Conservation (phyloP, 2,329 filamentous ascomycete genomes). For the Sporothrix euskadiensis region DNA sequence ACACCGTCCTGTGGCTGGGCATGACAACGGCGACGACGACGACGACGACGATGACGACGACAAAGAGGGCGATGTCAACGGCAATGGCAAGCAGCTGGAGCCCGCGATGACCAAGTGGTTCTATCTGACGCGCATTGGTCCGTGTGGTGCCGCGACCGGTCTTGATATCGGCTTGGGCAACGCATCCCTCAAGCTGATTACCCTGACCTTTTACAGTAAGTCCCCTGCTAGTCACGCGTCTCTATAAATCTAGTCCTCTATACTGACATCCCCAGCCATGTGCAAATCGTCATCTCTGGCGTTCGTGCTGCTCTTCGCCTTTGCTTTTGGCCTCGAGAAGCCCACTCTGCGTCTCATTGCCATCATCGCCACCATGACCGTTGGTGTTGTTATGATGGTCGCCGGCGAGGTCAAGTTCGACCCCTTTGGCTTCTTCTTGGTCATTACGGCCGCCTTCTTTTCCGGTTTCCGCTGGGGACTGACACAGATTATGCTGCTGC, state of each 20-base stretch:
- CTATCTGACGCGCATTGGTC: slow-evolving; percentile 87
- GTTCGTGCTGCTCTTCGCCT: slow-evolving; percentile 93
- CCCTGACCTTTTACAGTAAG: slow-evolving; percentile 82
- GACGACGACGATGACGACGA: neutral
- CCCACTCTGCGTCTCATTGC: slow-evolving; percentile 81
- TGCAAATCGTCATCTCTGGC: slow-evolving; percentile 96
- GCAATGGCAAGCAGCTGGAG: slow-evolving; percentile 50
- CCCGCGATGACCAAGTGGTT: slow-evolving; percentile 76
- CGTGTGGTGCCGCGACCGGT: slow-evolving; percentile 88
- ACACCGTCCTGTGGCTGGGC: neutral
- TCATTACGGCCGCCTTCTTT: slow-evolving; percentile 92
- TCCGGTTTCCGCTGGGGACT: slow-evolving; percentile 97
- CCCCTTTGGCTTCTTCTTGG: slow-evolving; percentile 80
- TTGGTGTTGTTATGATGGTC: slow-evolving; percentile 97
- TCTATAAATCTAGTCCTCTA: neutral
- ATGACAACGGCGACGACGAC: neutral
- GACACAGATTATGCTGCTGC: slow-evolving; percentile 92
- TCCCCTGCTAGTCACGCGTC: neutral
- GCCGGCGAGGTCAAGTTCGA: slow-evolving; percentile 91
- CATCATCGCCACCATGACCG: slow-evolving; percentile 89
- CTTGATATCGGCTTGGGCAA: slow-evolving; percentile 96
- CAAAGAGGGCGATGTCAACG: neutral
- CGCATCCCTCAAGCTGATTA: slow-evolving; percentile 93
- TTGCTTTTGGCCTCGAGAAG: slow-evolving; percentile 85
- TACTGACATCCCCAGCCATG: slow-evolving; percentile 63